phyloP scores from a whole-genome alignment of 805 yeast genomes.

The Starmerella tilneyi region DNA sequence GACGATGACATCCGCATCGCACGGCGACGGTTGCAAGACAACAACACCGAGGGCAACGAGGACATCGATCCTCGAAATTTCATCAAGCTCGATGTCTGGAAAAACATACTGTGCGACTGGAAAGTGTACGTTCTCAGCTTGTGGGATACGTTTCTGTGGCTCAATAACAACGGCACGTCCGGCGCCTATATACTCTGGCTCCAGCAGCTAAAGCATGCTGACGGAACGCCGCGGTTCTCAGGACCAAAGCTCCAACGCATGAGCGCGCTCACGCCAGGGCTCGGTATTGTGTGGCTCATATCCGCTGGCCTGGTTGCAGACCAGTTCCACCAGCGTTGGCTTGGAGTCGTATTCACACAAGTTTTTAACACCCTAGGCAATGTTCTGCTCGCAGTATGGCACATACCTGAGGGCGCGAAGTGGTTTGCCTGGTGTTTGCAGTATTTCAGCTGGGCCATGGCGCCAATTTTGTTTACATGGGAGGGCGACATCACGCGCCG shows the following conservation, averaged over 20 bases:
- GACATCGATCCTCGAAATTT: slow-evolving; percentile 22
- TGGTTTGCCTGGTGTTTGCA: slow-evolving; percentile 53
- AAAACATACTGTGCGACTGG: slow-evolving; percentile 44
- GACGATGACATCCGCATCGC: slow-evolving; percentile 50
- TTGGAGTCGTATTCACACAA: slow-evolving; percentile 44
- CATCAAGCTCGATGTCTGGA: slow-evolving; percentile 43
- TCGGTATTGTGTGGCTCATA: slow-evolving; percentile 39
- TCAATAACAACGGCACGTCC: slow-evolving; percentile 41
- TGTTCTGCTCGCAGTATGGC: slow-evolving; percentile 45
- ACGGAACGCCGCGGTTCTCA: slow-evolving; percentile 33
- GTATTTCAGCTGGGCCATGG: slow-evolving; percentile 51
- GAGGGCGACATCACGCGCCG: slow-evolving; percentile 47
- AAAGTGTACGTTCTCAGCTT: slow-evolving; percentile 46
- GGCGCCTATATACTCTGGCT: slow-evolving; percentile 58
- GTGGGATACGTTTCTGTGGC: slow-evolving; percentile 52
- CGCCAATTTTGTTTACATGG: slow-evolving; percentile 53
- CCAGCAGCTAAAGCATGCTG: slow-evolving; percentile 35
- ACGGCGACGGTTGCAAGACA: slow-evolving; percentile 34
- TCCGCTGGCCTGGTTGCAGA: slow-evolving; percentile 35
- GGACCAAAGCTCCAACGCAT: slow-evolving; percentile 37
- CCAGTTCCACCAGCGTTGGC: slow-evolving; percentile 43
- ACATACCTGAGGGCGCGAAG: slow-evolving; percentile 44
- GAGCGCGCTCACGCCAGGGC: slow-evolving; percentile 45
- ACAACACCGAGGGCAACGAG: slow-evolving; percentile 15
- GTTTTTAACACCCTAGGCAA: slow-evolving; percentile 44